Evolutionary conservation across 192 early-diverging fungal genomes (phyloP), one percentile per base, ranked within the genome.

Genomic region (Phlyctochytrium bullatum): DNA sequence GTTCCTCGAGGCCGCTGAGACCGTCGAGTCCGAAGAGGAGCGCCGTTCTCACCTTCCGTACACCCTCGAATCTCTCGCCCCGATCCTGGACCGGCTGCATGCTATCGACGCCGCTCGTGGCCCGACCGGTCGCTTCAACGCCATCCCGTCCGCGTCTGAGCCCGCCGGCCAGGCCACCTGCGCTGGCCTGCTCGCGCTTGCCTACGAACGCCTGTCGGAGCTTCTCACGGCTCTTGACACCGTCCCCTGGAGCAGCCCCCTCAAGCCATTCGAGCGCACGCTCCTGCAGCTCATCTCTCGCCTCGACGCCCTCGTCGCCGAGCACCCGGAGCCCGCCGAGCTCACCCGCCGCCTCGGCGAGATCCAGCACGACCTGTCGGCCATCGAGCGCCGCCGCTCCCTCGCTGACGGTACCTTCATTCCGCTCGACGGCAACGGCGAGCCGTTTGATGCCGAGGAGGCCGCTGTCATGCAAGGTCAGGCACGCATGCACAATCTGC

Each of bases 381-480:
- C 17, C 4, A 50, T 64, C 53, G 69, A 71, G 34, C 47, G 28
- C 36, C 60, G 30, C 16, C 29, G 35, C n/a, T 28, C 17, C 36
- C 62, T 61, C 53, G n/a, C n/a, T n/a, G n/a, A n/a, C n/a, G 40
- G 40, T 10, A 50, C 40, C 40, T 50, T 50, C 40, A n/a, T 50
- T n/a, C n/a, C n/a, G n/a, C n/a, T n/a, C n/a, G 2, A 31, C 12
- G n/a, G n/a, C n/a, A n/a, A n/a, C n/a, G n/a, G n/a, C n/a, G n/a
- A n/a, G n/a, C n/a, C n/a, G n/a, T 10, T 57, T 2, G 24, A 3
- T 28, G 54, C 58, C 28, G 52, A 50, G 23, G 25, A 1, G 17
- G 69, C 69, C 29, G 54, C 62, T 1, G 58, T 63, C 33, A 29
- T 71, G 2, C 52, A 61, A 1, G 69, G 69, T 17, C 69, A 71